Base-by-base conservation (phyloP, 2,329 filamentous ascomycete genomes). In the Phialemonium atrogriseum region DNA sequence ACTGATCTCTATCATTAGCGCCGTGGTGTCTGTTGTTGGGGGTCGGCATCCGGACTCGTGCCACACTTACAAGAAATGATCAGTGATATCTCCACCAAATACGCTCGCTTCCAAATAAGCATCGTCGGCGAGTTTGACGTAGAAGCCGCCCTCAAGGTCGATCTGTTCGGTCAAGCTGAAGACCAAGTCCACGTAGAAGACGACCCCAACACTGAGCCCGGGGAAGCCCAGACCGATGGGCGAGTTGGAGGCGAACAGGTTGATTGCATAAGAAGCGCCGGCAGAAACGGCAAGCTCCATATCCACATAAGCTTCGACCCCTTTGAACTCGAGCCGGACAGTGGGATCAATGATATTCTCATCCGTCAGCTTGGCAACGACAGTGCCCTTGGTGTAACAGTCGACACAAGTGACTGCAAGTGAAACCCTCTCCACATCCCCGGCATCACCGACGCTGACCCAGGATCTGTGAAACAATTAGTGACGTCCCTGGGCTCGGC, bases 141-240 rank as follows among this genome's bases (percentile, higher is more conserved):
- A 67, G 33, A 73, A 60, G 7, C 69, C 68, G 32, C 60, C 68
- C 15, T 57, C 62, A 18, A 76, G 56, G 36, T 71, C 67, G 27
- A 77, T 51, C 10, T 55, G 54, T 3, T 61, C 61, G n/a, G 66
- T 54, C 0, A 64, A 57, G 29, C 54, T 59, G 11, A 75, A 48
- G 18, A 76, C 58, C 3, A 77, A 56, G 38, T 75, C 70, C 8
- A 75, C 54, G 20, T 56, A 56, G 30, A 74, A 57, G 2, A 68
- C 49, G 3, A 66, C 57, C 4, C 66, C 66, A 7, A 70, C 48
- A 18, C 58, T 51, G 1, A 72, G 43, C 1, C 61, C 56, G 2
- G 55, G 52, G 3, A 71, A 39, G 11, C 51, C 47, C 4, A 72
- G 49, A 5, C 64, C 61, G 24, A 66, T 49, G 1, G 62, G 55